A percentile compares a stretch with the other conserved stretches of the same genome.
These are phyloP conservation scores for Metarhizium sp. DNA, from an alignment of 2,329 filamentous ascomycete genomes.

Conservation along the genomic window DNA sequence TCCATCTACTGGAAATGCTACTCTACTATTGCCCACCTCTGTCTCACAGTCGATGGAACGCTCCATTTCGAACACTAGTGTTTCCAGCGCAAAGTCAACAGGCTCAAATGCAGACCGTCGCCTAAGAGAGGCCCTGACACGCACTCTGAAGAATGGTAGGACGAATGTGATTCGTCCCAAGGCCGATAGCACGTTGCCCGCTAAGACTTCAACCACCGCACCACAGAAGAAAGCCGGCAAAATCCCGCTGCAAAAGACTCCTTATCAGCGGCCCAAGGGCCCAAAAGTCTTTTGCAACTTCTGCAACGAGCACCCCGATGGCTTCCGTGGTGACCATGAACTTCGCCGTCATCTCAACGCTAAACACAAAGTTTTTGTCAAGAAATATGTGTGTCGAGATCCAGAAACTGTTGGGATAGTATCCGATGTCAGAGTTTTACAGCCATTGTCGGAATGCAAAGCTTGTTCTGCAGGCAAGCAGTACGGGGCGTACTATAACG, in stretches of 20 bases:
- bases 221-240: constrained; percentile 31
- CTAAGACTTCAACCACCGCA: constrained; percentile 7
- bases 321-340: constrained; percentile 83
- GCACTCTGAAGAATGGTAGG: constrained; percentile 34
- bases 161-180: constrained; percentile 35
- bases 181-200: constrained; percentile 17
- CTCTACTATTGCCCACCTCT: neutral
- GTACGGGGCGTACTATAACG: constrained; percentile 92
- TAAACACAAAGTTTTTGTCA: constrained; percentile 51
- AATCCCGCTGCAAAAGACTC: constrained; percentile 30
- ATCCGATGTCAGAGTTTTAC: constrained; percentile 41
- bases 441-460: constrained; percentile 72
- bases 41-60: constrained; percentile 31
- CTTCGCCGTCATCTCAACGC: constrained; percentile 56
- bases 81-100: constrained; percentile 32
- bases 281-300: constrained; percentile 61
- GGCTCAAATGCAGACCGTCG: constrained; percentile 34
- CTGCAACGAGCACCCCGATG: constrained; percentile 64
- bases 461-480: constrained; percentile 66
- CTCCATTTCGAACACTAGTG: constrained; percentile 35
- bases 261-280: constrained; percentile 54
- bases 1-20: constrained; percentile 6
- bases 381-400: constrained; percentile 50
- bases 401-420: constrained; percentile 31
- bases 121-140: constrained; percentile 36